Conservation (phyloP, 805 yeast genomes). For the Candida xyloterini region DNA sequence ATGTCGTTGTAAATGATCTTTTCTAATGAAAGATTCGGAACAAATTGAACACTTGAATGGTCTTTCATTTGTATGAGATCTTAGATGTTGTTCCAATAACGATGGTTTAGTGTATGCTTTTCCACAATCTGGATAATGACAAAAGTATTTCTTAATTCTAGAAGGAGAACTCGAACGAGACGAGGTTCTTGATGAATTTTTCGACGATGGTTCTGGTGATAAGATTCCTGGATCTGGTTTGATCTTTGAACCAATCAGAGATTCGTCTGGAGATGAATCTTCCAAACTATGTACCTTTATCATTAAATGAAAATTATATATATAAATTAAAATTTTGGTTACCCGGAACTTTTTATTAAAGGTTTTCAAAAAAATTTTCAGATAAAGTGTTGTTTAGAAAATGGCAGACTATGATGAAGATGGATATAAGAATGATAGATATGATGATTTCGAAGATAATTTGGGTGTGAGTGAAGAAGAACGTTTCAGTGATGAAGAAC, state of each 20-base stretch:
- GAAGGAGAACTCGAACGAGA: conserved; percentile 37
- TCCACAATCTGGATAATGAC: conserved; percentile 63
- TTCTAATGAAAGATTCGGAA: conserved; percentile 62
- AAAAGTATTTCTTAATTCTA: conserved; percentile 59
- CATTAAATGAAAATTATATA: not conserved
- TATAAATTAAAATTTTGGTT: not conserved
- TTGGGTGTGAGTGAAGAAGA: conserved; percentile 40
- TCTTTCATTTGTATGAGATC: conserved; percentile 76
- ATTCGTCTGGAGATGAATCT: not conserved
- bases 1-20: conserved; percentile 81
- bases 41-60: conserved; percentile 72
- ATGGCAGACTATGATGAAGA: conserved; percentile 66
- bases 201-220: conserved; percentile 7
- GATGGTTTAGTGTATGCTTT: conserved; percentile 83
- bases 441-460: conserved; percentile 81
- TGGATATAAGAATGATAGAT: conserved; percentile 51
- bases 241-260: not conserved
- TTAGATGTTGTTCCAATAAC: conserved; percentile 72
- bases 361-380: conserved; percentile 2
- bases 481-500: conserved; percentile 42
- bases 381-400: conserved; percentile 7
- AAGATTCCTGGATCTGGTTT: not conserved
- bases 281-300: not conserved
- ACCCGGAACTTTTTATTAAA: conserved; percentile 5
- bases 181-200: conserved; percentile 13